Evolutionary conservation across 1,139 yeast species (phyloP), one percentile per base, ranked within the genome.

Genomic region (Pichia sp.): DNA sequence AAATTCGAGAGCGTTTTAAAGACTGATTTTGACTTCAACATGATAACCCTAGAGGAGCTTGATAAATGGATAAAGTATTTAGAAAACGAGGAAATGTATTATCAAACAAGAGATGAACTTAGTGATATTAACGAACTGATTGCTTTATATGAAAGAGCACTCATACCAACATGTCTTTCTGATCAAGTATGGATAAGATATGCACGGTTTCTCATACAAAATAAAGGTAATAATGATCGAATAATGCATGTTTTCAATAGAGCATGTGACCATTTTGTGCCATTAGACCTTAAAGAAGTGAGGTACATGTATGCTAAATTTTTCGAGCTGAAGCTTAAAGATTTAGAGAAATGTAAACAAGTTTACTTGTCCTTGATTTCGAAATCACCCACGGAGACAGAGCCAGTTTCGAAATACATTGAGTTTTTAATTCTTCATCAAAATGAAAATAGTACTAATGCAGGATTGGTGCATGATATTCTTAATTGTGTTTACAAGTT

Each of bases 161-260:
- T 86, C 16, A 70, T 85, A 1, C 87, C 90, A 0, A 75, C 82
- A 54, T 81, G 85, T 54, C 69, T 70, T 32, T 71, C 74, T 46
- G 75, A 76, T 42, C 67, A 68, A 8, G 61, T 84, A n/a, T 87
- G 93, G 93, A 62, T 77, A 11, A 77, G 73, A 60, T 86, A 83
- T 64, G 51, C 79, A n/a, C 66, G 72, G 1, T 85, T 79, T 70
- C 60, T 70, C 38, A 65, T 67, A 15, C 55, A 57, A n/a, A 52
- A 61, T 13, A 43, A 55, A 8, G 57, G 48, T 1, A 40, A 69
- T 45, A 66, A 63, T 23, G 64, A 67, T 2, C 52, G 53, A 11
- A 69, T 75, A 46, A 64, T 72, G 29, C 52, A 62, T 0, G 65
- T 75, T 1, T 82, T 79, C 59, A 61, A 69, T 23, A 70, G 72